Base-by-base conservation (phyloP, 768 basidiomycete species). In the Coprinopsis sp. region DNA sequence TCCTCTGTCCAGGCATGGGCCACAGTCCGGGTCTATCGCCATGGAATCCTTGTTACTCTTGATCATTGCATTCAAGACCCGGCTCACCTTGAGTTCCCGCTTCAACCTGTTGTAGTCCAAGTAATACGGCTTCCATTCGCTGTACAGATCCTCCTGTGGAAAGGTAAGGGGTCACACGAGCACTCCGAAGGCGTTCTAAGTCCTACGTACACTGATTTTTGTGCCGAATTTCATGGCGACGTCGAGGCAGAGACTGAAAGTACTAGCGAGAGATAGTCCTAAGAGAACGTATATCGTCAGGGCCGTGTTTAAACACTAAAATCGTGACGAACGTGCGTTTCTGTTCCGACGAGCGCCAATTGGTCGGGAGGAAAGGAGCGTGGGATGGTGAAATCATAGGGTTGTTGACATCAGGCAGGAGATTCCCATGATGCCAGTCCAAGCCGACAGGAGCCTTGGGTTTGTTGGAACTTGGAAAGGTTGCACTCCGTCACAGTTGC, bases 71-170 rank as follows among this genome's bases (percentile, higher is more conserved):
- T n/a, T 11, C 14, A 30, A 49, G 19, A n/a, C 28, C 23, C 13
- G 5, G 51, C 59, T 50, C 33, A 84, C 87, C 73, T 97, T 96
- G 54, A 98, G 80, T 54, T 90, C 85, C 45, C 88, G 87, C 67
- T 97, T 97, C 34, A 97, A 74, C 6, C 74, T 71, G 57, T 87
- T 89, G 58, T 98, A 97, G 67, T 93, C 81, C 47, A 97, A 76
- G 60, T 97, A 97, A 58, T 84, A 87, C 2, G 85, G 85, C 16
- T 82, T 77, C 93, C 93, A 96, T 74, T 91, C 93, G 54, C 75
- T 77, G 66, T 94, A 96, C 33, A 91, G 74, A 57, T 87, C 86
- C 39, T 79, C 81, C 90, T 93, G 59, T 30, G 28, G 22, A 39
- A 21, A 41, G 24, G 42, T 22, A 33, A 21, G 27, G 25, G 33